Base-by-base conservation (phyloP, 768 basidiomycete genomes). In the Agrocybe chaxingu region DNA sequence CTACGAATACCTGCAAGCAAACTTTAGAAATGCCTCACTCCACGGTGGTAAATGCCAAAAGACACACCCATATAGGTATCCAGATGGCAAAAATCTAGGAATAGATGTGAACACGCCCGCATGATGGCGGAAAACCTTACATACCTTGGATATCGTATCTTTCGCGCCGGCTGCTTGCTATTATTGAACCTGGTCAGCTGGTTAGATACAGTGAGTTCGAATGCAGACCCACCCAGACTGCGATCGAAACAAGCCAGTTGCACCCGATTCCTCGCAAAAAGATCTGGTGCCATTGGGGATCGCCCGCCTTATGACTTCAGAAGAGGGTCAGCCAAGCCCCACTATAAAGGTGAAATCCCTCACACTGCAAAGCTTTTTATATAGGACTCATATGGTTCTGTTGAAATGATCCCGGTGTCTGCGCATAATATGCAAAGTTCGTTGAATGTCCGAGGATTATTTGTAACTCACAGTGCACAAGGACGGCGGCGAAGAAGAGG, bases 161-260 rank as follows among this genome's bases (percentile, higher is more conserved):
- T 65, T 78, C 9, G 87, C 82, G 11, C 77, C 82, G 12, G 82
- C 71, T 0, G 83, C 78, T 87, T 87, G 86, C 87, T 89, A 61
- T 35, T 54, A 45, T 52, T 43, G 33, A 36, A 13, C 7, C 8
- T 9, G 41, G 34, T 40, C 24, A 42, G 32, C 34, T 34, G 36
- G 13, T 11, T 45, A 18, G 10, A 8, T 36, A 4, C n/a, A 45
- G 13, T 13, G 32, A 39, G 46, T 29, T 1, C 9, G 24, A 40
- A 45, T 12, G 18, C 34, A 18, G 13, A 65, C 84, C 29, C 49
- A 86, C 87, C 85, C 87, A 89, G 48, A 89, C 70, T 1, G 85
- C 87, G 4, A 87, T 66, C 52, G 76, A 85, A 34, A 89, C 87
- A 1, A 89, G 72, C 85, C 85, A 89, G 56, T 89, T 89, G 56